A percentile compares a stretch with the other conserved stretches of the same genome.
phyloP scores from a whole-genome alignment of 2,329 filamentous ascomycete species.

The Coleophoma cylindrospora region DNA sequence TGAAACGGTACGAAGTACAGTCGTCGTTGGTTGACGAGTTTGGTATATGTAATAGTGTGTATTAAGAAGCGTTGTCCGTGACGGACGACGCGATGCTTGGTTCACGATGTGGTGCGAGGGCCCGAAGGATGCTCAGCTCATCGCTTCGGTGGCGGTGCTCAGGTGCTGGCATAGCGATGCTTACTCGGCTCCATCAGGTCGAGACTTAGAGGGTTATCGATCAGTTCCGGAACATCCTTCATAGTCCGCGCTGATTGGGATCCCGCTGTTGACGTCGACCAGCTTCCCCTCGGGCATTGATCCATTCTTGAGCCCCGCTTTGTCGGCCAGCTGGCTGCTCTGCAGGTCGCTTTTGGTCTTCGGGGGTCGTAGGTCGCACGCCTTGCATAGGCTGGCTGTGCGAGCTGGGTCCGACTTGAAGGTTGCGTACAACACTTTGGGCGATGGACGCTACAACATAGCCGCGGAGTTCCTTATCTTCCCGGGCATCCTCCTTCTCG shows the following conservation, averaged over 20 bases:
- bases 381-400: constrained; percentile 7
- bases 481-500: constrained; percentile 73
- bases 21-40: too few relatives aligned
- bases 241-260: constrained; percentile 33
- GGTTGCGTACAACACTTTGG: constrained; percentile 48
- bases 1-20: too few relatives aligned
- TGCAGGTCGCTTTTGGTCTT: constrained; percentile 56
- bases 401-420: constrained; percentile 13
- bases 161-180: neutral
- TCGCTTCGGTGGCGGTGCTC: too few relatives aligned
- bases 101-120: too few relatives aligned
- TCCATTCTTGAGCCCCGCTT: constrained; percentile 45
- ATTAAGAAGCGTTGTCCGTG: too few relatives aligned
- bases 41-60: too few relatives aligned
- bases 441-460: constrained; percentile 72
- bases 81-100: too few relatives aligned
- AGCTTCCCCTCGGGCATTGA: constrained; percentile 41
- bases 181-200: neutral
- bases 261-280: constrained; percentile 32
- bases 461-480: constrained; percentile 69
- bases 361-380: constrained; percentile 23
- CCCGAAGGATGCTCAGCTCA: too few relatives aligned
- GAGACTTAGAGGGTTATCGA: too few relatives aligned
- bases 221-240: constrained; percentile 9
- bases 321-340: constrained; percentile 50